These are phyloP conservation scores for Penicillium canariense DNA, from an alignment of 495 filamentous ascomycete species.

Conservation along the genomic window DNA sequence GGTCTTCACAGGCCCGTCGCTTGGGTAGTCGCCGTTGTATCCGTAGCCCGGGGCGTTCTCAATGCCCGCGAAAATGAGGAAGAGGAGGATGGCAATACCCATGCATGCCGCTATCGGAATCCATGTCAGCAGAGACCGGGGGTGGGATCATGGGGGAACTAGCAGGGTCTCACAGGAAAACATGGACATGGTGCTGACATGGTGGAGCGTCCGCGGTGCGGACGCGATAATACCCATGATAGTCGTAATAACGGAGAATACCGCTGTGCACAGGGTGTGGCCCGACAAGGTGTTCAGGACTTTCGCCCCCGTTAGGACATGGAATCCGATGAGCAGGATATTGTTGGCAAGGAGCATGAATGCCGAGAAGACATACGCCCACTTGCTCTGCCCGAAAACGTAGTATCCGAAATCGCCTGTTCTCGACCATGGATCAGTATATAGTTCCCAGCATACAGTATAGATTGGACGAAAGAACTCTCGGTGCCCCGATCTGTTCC, in stretches of 20 bases:
- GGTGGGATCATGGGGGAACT: background rate
- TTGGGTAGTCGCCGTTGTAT: slow-evolving; percentile 33
- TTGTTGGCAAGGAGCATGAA: slow-evolving; percentile 45
- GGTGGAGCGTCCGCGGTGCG: slow-evolving; percentile 37
- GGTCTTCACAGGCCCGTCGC: slow-evolving; percentile 36
- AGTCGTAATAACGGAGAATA: slow-evolving; percentile 32
- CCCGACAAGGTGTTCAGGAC: slow-evolving; percentile 37
- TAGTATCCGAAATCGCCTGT: slow-evolving; percentile 42
- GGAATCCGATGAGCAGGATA: slow-evolving; percentile 40
- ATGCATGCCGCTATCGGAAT: slow-evolving; percentile 35
- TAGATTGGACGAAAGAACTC: background rate
- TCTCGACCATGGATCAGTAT: background rate
- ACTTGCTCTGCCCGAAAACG: slow-evolving; percentile 35
- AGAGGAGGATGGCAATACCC: slow-evolving; percentile 45
- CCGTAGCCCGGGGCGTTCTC: slow-evolving; percentile 36
- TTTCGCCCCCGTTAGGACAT: slow-evolving; percentile 39
- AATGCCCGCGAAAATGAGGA: slow-evolving; percentile 46
- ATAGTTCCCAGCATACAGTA: too few species aligned
- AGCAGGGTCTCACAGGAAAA: slow-evolving; percentile 28
- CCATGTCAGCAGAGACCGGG: background rate
- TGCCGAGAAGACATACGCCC: slow-evolving; percentile 34
- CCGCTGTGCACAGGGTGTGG: slow-evolving; percentile 36
- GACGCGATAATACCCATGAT: slow-evolving; percentile 44
- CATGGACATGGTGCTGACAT: slow-evolving; percentile 48
- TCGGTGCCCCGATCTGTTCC: background rate